Base-by-base conservation (phyloP, 371 early-diverging fungal species). In the Chytridiales sp. region DNA sequence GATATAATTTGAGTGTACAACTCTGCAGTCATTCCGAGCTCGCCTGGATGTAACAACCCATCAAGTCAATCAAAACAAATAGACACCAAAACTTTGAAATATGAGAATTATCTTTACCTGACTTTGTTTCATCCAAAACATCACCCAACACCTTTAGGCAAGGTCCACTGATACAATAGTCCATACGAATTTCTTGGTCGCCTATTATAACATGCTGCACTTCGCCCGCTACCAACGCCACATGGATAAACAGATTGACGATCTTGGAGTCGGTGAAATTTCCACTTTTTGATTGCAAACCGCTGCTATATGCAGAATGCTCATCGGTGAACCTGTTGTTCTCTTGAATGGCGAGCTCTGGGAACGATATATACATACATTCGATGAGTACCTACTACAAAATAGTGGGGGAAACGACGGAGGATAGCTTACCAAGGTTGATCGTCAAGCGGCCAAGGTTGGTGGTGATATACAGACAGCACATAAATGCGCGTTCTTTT, bases 141-240 rank as follows among this genome's bases (percentile, higher is more conserved):
- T 26, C 29, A 27, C 36, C 35, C 8, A 54, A 30, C 38, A 26
- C 39, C 6, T 4, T 15, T 9, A 54, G 29, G 35, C 54, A 54
- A 22, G 6, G 26, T 5, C 54, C 54, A 6, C 4, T 8, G 34
- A 54, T 42, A 41, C 22, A 54, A 41, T 40, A 54, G 35, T 54
- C 54, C 41, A 54, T 4, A n/a, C 54, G 15, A 13, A 26, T 4
- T 4, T 6, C 2, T 29, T 22, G 41, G 36, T 19, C 15, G 3
- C 54, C 54, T 21, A 54, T 8, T 41, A 54, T 36, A 3, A 41
- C 54, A 3, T 42, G 54, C 15, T 39, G n/a, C 13, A 54, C 54
- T 29, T 26, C 6, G 19, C 54, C 54, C 8, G 54, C 54, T 6
- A 42, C 41, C 8, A 54, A 17, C 8, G 26, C 54, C 6, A 27